Base-by-base conservation (phyloP, 441 rosid species). In the Mallotus repandus region DNA sequence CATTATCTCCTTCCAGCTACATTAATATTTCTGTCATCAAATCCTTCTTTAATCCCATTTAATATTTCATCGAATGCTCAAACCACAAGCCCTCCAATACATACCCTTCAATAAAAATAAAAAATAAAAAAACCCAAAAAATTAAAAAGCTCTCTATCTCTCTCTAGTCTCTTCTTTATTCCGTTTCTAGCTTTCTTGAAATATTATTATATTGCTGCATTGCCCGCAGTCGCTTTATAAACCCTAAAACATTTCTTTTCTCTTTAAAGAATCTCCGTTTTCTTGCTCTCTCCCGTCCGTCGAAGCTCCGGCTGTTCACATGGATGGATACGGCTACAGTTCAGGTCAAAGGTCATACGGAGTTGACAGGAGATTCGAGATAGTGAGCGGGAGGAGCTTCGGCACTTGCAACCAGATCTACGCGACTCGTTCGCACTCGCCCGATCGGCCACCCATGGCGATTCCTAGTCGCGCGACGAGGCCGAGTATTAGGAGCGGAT, bases 371-470 rank as follows among this genome's bases (percentile, higher is more conserved):
- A 79, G 87, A 79, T 50, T 78, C 50, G 90, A 87, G 79, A 86
- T 93, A 50, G 88, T 89, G 53, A 87, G 95, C 79, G 88, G 92
- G 11, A 89, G 81, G 82, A 77, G 86, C 15, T 77, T 77, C 46
- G 76, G 81, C 50, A 65, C 41, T 50, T 14, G 74, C 16, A 83
- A 67, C 41, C 87, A 82, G 73, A 84, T 80, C 82, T 76, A 81
- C 74, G 73, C 78, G 21, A 76, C 72, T 70, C 73, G 81, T 43
- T 29, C 77, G 1, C 72, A 65, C 43, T 75, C 83, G 7, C 82
- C 84, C 8, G 84, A 82, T 49, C 82, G 60, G 66, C 72, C 83
- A 10, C 77, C 80, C 4, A 3, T 35, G 5, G 41, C 41, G 49
- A 62, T 79, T 9, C 81, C 81, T 7, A 65, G 78, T 0, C 86